phyloP scores from a whole-genome alignment of 2,329 filamentous ascomycete genomes.

The Whalleya microplaca region DNA sequence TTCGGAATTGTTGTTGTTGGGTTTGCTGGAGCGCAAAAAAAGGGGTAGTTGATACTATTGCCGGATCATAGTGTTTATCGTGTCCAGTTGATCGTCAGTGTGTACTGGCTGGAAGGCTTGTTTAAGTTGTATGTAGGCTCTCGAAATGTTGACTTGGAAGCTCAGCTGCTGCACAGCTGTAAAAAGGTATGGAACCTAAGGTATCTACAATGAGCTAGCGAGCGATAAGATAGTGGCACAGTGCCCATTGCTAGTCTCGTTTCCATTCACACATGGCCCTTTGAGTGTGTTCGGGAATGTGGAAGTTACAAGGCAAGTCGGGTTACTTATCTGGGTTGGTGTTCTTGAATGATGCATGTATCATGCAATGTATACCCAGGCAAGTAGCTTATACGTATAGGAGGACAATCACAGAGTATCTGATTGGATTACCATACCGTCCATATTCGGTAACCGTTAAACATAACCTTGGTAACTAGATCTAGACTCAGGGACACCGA shows the following conservation, averaged over 20 bases:
- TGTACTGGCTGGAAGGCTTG: not conserved
- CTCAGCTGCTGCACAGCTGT: not conserved
- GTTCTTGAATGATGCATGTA: too few relatives aligned
- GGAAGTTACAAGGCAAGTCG: too few relatives aligned
- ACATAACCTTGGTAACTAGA: too few relatives aligned
- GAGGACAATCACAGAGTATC: too few relatives aligned
- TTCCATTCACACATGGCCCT: not conserved
- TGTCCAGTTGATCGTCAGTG: not conserved
- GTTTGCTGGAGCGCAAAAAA: not conserved
- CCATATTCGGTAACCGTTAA: too few relatives aligned
- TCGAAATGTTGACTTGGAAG: not conserved
- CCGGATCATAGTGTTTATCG: conserved; percentile 14
- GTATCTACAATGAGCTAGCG: not conserved
- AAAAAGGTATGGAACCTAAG: conserved; percentile 12
- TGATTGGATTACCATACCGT: too few relatives aligned
- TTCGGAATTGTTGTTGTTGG: not conserved
- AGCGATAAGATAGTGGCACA: conserved; percentile 19
- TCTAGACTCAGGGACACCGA: too few relatives aligned
- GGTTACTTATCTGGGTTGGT: too few relatives aligned
- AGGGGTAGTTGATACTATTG: conserved; percentile 4
- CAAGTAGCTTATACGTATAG: too few relatives aligned
- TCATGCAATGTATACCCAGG: too few relatives aligned
- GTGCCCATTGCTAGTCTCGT: not conserved
- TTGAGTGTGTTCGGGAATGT: not conserved
- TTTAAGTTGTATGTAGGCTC: not conserved